Percentiles rank a stretch among this genome's conserved stretches.
Evolutionary conservation across 2,329 filamentous ascomycete genomes (phyloP).

Genomic region (Chrysoporthe deuterocubensis): DNA sequence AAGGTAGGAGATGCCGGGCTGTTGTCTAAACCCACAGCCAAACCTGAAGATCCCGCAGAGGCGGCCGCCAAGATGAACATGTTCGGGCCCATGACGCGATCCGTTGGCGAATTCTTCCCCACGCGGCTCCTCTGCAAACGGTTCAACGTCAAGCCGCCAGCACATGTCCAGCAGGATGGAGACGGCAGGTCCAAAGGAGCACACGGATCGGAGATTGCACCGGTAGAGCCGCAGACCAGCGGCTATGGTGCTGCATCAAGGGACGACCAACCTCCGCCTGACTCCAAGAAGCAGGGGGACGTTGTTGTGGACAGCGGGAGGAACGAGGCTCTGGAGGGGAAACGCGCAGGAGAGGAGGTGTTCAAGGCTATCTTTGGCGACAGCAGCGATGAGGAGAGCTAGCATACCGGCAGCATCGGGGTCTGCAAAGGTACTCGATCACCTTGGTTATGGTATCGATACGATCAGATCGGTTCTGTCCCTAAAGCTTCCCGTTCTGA

Average conservation of each 20-base stretch:
- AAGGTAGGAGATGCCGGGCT: constrained; percentile 37
- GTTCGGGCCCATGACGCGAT: constrained; percentile 88
- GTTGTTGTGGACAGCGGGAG: constrained; percentile 67
- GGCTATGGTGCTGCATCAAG: not conserved
- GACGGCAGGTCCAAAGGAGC: constrained; percentile 36
- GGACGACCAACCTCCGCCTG: constrained; percentile 21
- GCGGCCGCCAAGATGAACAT: constrained; percentile 88
- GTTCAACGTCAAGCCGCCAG: constrained; percentile 83
- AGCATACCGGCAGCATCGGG: not conserved
- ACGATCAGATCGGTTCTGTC: not conserved
- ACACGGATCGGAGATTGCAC: constrained; percentile 16
- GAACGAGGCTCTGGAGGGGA: constrained; percentile 78
- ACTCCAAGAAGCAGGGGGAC: constrained; percentile 25
- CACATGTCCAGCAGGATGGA: constrained; percentile 64
- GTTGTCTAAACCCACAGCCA: constrained; percentile 54
- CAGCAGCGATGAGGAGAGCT: constrained; percentile 66
- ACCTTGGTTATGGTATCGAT: not conserved
- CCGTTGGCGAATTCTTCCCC: constrained; percentile 73
- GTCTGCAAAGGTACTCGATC: not conserved
- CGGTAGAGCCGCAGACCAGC: not conserved
- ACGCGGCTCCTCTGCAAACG: constrained; percentile 88
- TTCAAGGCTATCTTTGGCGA: constrained; percentile 95
- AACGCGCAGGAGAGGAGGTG: constrained; percentile 77
- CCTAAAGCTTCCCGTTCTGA: no score
- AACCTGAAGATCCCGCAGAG: constrained; percentile 76